Conservation (phyloP, 257 asterid genomes). For the Nicotiana tomentosiformis region DNA sequence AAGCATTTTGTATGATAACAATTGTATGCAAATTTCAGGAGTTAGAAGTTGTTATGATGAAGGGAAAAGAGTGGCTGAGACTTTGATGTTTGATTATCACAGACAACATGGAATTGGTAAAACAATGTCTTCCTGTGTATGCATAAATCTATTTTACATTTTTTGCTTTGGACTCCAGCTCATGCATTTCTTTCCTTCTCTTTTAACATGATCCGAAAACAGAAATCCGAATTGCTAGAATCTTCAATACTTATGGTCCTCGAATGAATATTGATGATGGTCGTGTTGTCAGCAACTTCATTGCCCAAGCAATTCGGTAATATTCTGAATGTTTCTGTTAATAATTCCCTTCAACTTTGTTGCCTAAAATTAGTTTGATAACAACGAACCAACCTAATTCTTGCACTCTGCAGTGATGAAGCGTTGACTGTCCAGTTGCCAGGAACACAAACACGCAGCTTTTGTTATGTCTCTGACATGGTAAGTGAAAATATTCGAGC, state of each 20-base stretch:
- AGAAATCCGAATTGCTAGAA: slow-evolving; percentile 96
- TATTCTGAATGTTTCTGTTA: not conserved
- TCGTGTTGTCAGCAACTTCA: slow-evolving; percentile 92
- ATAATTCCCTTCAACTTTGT: not conserved
- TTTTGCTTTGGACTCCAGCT: no score
- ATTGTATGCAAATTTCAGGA: slow-evolving; percentile 34
- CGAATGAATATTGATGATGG: slow-evolving; percentile 97
- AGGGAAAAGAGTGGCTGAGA: slow-evolving; percentile 97
- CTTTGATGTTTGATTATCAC: slow-evolving; percentile 93
- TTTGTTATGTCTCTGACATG: slow-evolving; percentile 52
- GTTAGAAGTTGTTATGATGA: slow-evolving; percentile 94
- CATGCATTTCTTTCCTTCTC: not conserved
- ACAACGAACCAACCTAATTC: not conserved
- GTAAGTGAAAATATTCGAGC: slow-evolving; percentile 15
- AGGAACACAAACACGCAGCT: slow-evolving; percentile 82
- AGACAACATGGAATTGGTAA: slow-evolving; percentile 95
- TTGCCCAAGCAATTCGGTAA: slow-evolving; percentile 92
- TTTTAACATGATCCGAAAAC: slow-evolving; percentile 8
- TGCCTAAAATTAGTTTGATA: not conserved
- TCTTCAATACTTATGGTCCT: slow-evolving; percentile 95
- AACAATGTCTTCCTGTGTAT: not conserved
- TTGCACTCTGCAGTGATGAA: slow-evolving; percentile 50
- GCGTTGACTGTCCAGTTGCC: slow-evolving; percentile 88
- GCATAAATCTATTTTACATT: no score
- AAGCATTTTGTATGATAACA: not conserved